These are phyloP conservation scores for Fusarium solani-melongenae DNA, from an alignment of 2,329 filamentous ascomycete species.

Conservation along the genomic window DNA sequence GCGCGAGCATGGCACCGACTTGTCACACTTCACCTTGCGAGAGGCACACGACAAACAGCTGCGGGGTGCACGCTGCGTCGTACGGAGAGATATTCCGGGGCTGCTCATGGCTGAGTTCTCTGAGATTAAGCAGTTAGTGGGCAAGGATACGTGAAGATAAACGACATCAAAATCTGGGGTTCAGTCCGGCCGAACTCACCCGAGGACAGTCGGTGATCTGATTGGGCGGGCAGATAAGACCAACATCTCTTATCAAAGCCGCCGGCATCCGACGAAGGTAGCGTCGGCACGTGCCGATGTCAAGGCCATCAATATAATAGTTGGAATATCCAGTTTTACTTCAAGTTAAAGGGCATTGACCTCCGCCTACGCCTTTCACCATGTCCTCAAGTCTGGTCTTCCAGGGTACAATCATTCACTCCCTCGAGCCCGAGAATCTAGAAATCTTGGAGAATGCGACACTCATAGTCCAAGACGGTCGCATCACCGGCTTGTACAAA, in stretches of 20 bases:
- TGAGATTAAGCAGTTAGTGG: not conserved
- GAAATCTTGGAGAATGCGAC: not conserved
- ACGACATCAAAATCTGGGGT: not conserved
- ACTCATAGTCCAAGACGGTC: not conserved
- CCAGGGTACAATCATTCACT: not conserved
- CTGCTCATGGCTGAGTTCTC: not conserved
- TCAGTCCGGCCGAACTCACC: not conserved
- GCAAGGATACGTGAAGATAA: not conserved
- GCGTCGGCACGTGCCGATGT: not conserved
- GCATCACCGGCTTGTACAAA: not conserved
- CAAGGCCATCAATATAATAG: not conserved
- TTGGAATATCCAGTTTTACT: not conserved
- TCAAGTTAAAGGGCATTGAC: not conserved
- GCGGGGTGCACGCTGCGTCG: conserved; percentile 38
- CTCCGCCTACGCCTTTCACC: not conserved
- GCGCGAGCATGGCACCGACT: conserved; percentile 36
- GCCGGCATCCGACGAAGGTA: not conserved
- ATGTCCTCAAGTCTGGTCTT: not conserved
- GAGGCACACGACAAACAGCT: conserved; percentile 37
- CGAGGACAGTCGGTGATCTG: not conserved
- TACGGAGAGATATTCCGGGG: conserved; percentile 5
- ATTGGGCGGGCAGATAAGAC: not conserved
- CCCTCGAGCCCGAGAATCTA: not conserved
- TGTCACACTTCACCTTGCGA: conserved; percentile 43
- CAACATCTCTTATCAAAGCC: not conserved